Conservation (phyloP, 208 protist species). For the Borovskyia barvae region DNA sequence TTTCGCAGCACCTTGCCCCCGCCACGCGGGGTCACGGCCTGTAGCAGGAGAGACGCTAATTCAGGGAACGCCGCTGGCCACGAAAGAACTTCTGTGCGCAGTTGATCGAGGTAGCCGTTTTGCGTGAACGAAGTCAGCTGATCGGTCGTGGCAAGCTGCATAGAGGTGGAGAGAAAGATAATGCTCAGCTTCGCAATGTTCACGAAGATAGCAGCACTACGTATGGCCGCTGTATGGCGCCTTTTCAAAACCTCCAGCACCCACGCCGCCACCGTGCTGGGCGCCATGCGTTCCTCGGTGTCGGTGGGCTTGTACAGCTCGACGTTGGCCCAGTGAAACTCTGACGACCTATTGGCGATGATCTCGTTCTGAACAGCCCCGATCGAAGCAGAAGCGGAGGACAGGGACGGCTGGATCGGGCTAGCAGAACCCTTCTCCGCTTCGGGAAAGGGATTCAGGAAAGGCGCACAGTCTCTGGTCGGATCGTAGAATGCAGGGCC, state of each 20-base stretch:
- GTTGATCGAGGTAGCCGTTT: slow-evolving; percentile 30
- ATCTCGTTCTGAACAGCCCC: slow-evolving; percentile 19
- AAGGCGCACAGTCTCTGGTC: slow-evolving; percentile 16
- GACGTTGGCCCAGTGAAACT: slow-evolving; percentile 23
- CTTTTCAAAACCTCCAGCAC: slow-evolving; percentile 27
- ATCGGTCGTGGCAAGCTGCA: slow-evolving; percentile 61
- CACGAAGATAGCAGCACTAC: slow-evolving; percentile 25
- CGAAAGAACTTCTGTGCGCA: slow-evolving; percentile 50
- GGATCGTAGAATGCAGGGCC: slow-evolving; percentile 40
- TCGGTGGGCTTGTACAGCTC: slow-evolving; percentile 26
- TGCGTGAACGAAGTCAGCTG: slow-evolving; percentile 44
- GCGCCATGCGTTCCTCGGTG: slow-evolving; percentile 16
- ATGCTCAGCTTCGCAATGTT: slow-evolving; percentile 64
- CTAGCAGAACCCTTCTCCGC: slow-evolving; percentile 20
- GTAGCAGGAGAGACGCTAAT: slow-evolving; percentile 57
- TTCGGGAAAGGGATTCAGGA: slow-evolving; percentile 29
- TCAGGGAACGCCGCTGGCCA: slow-evolving; percentile 58
- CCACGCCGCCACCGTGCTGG: slow-evolving; percentile 20
- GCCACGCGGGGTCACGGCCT: slow-evolving; percentile 52
- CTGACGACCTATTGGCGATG: slow-evolving; percentile 15
- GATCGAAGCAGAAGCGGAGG: too few relatives aligned
- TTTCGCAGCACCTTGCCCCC: slow-evolving; percentile 48
- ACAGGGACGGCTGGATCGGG: slow-evolving; percentile 1
- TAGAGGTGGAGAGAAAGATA: slow-evolving; percentile 51
- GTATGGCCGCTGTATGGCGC: slow-evolving; percentile 11